Base-by-base conservation (phyloP, 2,329 filamentous ascomycete species). In the Alternaria ethzedia region DNA sequence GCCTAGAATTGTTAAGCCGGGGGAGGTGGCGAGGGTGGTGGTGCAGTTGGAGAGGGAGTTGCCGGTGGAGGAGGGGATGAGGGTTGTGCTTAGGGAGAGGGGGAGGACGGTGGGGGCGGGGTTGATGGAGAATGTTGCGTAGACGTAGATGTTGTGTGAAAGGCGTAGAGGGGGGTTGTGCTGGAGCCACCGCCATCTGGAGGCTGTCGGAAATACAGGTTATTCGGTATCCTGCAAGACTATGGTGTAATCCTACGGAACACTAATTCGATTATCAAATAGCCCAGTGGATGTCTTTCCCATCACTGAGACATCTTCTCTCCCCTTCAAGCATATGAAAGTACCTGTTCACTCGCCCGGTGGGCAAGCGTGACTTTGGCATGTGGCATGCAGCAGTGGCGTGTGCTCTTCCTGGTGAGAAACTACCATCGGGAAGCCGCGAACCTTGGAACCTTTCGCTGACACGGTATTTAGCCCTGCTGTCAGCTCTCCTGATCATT, bases 101-200 rank as follows among this genome's bases (percentile, higher is more conserved):
- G 96, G 96, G 2, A 88, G 91, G 70, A 98, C 96, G 2, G 87
- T 98, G 63, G 96, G 93, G 11, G 94, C 94, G 41, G 96, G 96
- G 2, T 82, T 97, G 67, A 81, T 98, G 71, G 94, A 97, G 77
- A 72, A 74, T 61, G 71, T 73, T 15, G 71, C 71, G 8, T 71
- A 57, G 11, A 28, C 8, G 26, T 10, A 10, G 54, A 25, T 5
- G 26, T n/a, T n/a, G n/a, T n/a, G n/a, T n/a, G n/a, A n/a, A n/a
- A 25, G 8, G 15, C 6, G 32, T n/a, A 15, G 21, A 30, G n/a
- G 20, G 20, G n/a, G 20, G 9, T 5, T 7, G 32, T 7, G 11
- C 15, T 9, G 17, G 11, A 30, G 28, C 12, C 2, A 6, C 11
- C 11, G 12, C 28, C 0, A 0, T 13, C 28, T 30, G 1, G 28